These are phyloP conservation scores for Gracilaria vermiculophylla DNA, from an alignment of 23 red algal species.

Conservation along the genomic window DNA sequence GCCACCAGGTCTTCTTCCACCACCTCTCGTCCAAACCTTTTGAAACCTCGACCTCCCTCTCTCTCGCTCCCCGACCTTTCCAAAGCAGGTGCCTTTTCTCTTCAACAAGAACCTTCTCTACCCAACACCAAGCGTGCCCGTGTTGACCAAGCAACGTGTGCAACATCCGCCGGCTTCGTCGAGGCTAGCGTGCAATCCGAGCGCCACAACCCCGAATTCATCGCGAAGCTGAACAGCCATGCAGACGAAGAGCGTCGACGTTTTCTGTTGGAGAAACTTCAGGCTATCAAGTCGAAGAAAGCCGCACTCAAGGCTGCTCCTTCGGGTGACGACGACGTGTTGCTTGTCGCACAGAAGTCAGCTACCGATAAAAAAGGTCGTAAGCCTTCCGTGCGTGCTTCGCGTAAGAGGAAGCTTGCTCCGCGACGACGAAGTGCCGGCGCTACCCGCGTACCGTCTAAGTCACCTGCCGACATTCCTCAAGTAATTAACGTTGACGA, in stretches of 20 bases:
- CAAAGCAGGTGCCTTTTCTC: background rate
- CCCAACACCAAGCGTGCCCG: slow-evolving; percentile 22
- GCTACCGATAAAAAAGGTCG: background rate
- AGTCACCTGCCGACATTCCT: background rate
- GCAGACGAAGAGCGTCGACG: slow-evolving; percentile 44
- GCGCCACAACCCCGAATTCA: background rate
- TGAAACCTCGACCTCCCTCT: background rate
- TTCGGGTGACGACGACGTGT: slow-evolving; percentile 1
- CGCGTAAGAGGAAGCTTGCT: background rate
- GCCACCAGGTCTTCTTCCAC: background rate
- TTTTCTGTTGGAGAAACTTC: slow-evolving; percentile 22
- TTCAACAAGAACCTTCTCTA: background rate
- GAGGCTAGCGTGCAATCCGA: background rate
- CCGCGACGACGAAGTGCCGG: background rate
- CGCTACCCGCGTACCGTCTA: background rate
- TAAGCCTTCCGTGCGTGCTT: background rate
- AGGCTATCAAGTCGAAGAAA: slow-evolving; percentile 38
- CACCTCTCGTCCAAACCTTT: background rate
- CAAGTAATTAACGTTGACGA: slow-evolving; percentile 31
- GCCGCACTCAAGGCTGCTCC: background rate
- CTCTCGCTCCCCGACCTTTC: background rate
- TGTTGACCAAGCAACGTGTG: background rate
- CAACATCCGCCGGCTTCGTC: background rate
- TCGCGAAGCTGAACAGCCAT: background rate
- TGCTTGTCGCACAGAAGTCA: slow-evolving; percentile 2